Conservation (phyloP, 2,329 filamentous ascomycete genomes). For the Alternaria solani region DNA sequence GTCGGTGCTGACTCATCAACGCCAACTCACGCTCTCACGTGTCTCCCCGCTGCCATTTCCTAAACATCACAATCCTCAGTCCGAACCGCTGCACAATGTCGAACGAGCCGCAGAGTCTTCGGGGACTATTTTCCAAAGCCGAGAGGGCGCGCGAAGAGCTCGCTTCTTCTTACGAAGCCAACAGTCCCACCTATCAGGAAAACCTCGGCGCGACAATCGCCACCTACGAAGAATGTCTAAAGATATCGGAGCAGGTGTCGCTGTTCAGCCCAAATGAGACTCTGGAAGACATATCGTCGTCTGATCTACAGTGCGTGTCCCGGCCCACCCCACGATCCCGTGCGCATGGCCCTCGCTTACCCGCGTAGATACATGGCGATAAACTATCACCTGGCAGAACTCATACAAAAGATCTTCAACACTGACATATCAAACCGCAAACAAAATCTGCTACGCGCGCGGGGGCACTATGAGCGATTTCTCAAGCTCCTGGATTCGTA, state of each 20-base stretch:
- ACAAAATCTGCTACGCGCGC: constrained; percentile 67
- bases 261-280: constrained; percentile 92
- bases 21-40: constrained; percentile 39
- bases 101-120: constrained; percentile 63
- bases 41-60: constrained; percentile 7
- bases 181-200: constrained; percentile 70
- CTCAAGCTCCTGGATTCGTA: constrained; percentile 81
- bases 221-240: constrained; percentile 76
- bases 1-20: constrained; percentile 29
- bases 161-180: constrained; percentile 70
- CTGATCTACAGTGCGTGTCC: constrained; percentile 74
- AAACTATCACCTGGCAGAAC: constrained; percentile 79
- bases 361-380: constrained; percentile 73
- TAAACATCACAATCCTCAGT: constrained; percentile 6
- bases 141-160: constrained; percentile 65
- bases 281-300: constrained; percentile 83
- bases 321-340: not conserved
- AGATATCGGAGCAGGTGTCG: constrained; percentile 73
- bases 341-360: constrained; percentile 13
- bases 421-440: constrained; percentile 64
- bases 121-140: constrained; percentile 62
- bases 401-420: constrained; percentile 72
- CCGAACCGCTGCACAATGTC: constrained; percentile 31
- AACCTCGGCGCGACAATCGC: constrained; percentile 72
- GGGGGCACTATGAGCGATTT: constrained; percentile 79